These are phyloP conservation scores for Neonectria punicea DNA, from an alignment of 2,329 filamentous ascomycete genomes.

Conservation along the genomic window DNA sequence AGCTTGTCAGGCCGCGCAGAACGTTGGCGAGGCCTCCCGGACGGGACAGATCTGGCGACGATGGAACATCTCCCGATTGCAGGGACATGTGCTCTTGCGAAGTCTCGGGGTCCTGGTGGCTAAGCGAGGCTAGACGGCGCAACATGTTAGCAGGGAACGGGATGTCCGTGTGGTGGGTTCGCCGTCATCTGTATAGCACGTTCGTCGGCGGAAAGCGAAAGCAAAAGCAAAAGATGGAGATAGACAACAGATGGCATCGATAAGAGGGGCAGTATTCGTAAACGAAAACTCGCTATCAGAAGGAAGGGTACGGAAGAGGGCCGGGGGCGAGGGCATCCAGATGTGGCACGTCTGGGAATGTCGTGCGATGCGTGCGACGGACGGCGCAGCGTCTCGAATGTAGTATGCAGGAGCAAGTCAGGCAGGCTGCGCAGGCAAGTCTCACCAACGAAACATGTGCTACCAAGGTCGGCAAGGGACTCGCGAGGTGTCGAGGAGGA, in stretches of 20 bases:
- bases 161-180: conserved; percentile 32
- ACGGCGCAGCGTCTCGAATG: conserved; percentile 34
- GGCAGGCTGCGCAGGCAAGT: conserved; percentile 38
- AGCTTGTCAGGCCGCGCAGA: conserved; percentile 69
- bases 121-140: conserved; percentile 44
- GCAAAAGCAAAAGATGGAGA: conserved; percentile 25
- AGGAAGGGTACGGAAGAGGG: conserved; percentile 17
- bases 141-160: conserved; percentile 44
- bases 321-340: conserved; percentile 21
- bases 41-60: conserved; percentile 65
- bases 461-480: conserved; percentile 37
- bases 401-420: conserved; percentile 33
- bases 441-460: conserved; percentile 46
- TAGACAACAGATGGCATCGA: conserved; percentile 21
- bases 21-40: conserved; percentile 69
- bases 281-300: conserved; percentile 14
- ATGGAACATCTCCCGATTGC: conserved; percentile 65
- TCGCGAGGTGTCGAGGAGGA: conserved; percentile 25
- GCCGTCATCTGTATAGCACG: conserved; percentile 41
- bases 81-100: conserved; percentile 68
- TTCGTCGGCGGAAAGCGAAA: conserved; percentile 31
- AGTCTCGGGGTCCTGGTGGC: conserved; percentile 37
- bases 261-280: conserved; percentile 4
- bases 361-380: conserved; percentile 36
- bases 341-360: conserved; percentile 20